A percentile compares a stretch with the other conserved stretches of the same genome.
Evolutionary conservation across 2,329 filamentous ascomycete species (phyloP).

Genomic region (Trichoderma endophyticum): DNA sequence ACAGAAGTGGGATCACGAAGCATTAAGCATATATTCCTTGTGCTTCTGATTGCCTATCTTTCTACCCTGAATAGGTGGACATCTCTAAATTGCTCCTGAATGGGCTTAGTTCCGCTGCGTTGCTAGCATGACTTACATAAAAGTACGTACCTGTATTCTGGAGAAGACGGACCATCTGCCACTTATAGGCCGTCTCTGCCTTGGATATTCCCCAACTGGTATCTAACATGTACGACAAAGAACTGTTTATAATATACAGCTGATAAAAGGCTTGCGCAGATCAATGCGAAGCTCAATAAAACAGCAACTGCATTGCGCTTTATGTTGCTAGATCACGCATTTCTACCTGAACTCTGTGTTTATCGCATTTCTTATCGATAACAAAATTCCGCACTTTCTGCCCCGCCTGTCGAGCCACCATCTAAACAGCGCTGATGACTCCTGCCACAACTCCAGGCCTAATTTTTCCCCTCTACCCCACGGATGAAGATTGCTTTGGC

Average conservation of each 20-base stretch:
- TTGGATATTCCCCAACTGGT: neutral
- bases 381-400: constrained; percentile 11
- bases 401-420: constrained; percentile 11
- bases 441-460: constrained; percentile 19
- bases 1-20: neutral
- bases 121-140: neutral
- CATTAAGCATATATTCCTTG: neutral
- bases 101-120: neutral
- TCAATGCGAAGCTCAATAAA: neutral
- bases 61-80: neutral
- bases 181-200: neutral
- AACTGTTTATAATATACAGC: neutral
- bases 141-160: neutral
- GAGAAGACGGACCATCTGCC: neutral
- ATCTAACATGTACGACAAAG: neutral
- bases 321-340: neutral
- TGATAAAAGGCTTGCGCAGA: rapidly evolving
- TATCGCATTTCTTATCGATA: constrained; percentile 4
- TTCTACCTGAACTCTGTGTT: neutral
- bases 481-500: constrained; percentile 23
- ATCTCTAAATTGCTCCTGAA: neutral
- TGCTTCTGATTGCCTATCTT: neutral
- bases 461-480: constrained; percentile 21
- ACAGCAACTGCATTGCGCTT: neutral
- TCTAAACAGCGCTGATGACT: constrained; percentile 17